Percentiles rank a stretch among this genome's conserved stretches.
Conservation (phyloP, 345 rosid species). For the Murraya paniculata region DNA sequence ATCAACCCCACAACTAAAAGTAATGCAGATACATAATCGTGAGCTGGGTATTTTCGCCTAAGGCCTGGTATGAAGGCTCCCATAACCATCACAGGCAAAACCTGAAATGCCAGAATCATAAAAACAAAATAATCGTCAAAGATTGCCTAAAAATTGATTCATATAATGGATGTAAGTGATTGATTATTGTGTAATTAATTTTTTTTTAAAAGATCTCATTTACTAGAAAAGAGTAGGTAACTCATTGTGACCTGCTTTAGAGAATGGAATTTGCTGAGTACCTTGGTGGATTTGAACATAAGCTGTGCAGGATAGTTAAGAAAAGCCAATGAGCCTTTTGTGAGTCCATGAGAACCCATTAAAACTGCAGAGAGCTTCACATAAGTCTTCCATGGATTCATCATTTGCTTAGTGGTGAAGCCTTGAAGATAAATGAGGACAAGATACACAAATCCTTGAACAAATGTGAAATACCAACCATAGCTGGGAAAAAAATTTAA, state of each 20-base stretch:
- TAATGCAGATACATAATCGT: conserved; percentile 79
- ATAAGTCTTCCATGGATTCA: conserved; percentile 95
- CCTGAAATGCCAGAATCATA: conserved; percentile 35
- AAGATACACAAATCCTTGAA: conserved; percentile 96
- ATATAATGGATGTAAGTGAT: not conserved
- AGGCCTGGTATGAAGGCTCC: conserved; percentile 95
- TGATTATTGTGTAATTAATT: not conserved
- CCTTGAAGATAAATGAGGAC: conserved; percentile 86
- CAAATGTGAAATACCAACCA: conserved; percentile 97
- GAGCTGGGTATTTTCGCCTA: conserved; percentile 76
- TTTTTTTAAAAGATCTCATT: not conserved
- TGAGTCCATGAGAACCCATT: conserved; percentile 95
- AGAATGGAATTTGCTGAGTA: conserved; percentile 4
- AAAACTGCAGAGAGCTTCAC: conserved; percentile 96
- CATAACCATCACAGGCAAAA: conserved; percentile 95
- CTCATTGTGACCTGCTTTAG: not conserved
- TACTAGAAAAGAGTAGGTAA: not conserved
- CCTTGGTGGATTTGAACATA: conserved; percentile 99
- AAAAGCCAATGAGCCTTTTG: conserved; percentile 93
- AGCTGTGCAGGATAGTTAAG: conserved; percentile 98
- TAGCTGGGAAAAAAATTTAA: conserved; percentile 44
- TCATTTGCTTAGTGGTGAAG: conserved; percentile 82
- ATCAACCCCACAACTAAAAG: conserved; percentile 84
- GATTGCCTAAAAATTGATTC: not conserved
- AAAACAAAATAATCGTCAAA: not conserved